A percentile compares a stretch with the other conserved stretches of the same genome.
phyloP scores from a whole-genome alignment of 2,329 filamentous ascomycete species.

The Fusarium sp. region DNA sequence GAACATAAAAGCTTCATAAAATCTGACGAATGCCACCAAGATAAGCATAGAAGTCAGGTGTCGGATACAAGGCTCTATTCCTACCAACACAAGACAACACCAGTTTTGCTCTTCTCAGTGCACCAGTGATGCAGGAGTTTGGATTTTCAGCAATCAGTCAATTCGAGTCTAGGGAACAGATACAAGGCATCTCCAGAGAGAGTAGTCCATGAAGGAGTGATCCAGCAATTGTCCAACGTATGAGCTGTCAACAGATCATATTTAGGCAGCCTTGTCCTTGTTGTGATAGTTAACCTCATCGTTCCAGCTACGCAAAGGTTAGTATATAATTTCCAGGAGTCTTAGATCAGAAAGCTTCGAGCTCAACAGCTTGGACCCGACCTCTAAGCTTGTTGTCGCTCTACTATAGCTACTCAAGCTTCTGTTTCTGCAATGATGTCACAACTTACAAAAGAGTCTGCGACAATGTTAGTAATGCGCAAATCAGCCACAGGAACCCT shows the following conservation, averaged over 20 bases:
- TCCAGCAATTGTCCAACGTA: conserved; percentile 45
- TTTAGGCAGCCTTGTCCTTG: conserved; percentile 76
- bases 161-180: conserved; percentile 51
- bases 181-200: conserved; percentile 46
- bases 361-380: not conserved
- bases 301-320: conserved; percentile 81
- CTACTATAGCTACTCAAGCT: not conserved
- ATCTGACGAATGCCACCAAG: not conserved
- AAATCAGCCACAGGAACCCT: not conserved
- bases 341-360: not conserved
- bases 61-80: not conserved
- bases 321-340: conserved; percentile 18
- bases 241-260: conserved; percentile 26
- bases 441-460: conserved; percentile 65
- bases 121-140: not conserved
- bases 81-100: not conserved
- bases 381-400: conserved; percentile 20
- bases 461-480: conserved; percentile 41
- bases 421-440: not conserved
- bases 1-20: not conserved
- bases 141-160: conserved; percentile 40
- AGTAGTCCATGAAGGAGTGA: conserved; percentile 41
- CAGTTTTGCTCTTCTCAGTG: not conserved
- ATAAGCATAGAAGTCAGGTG: not conserved
- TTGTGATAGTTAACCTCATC: conserved; percentile 96